Evolutionary conservation across 2,329 filamentous ascomycete genomes (phyloP), one percentile per base, ranked within the genome.

Genomic region (Scytalidium sp.): DNA sequence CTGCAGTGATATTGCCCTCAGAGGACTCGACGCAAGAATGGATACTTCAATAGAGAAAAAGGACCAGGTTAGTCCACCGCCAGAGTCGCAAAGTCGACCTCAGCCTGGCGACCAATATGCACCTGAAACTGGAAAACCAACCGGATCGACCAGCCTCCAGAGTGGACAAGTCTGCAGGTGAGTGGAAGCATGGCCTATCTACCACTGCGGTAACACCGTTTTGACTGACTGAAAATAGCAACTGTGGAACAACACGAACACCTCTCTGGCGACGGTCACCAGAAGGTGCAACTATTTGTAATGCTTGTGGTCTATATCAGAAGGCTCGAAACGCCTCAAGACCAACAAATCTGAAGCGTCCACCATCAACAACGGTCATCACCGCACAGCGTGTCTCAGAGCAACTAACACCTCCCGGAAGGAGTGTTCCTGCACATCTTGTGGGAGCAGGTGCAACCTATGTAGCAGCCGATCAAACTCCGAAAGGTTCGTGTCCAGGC

Each of bases 241-340:
- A 99, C 70, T 99, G 94, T 67, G 87, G 87, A 50, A 97, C 94
- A 15, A 97, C 91, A 46, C 85, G 88, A 67, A 99, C 94, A 43
- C 94, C 94, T 20, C 73, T 99, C 32, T 99, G 94, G 94, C 84
- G 94, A 65, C 83, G 94, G 63, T 96, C 93, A 15, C 93, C 93
- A 0, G 85, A 92, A 61, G 94, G 94, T 23, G 88, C 90, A 48
- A 97, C 91, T 22, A 97, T 99, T 52, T 99, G 94, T 73, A 99
- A 99, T 70, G 94, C 94, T 5, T 99, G 94, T 64, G 94, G 94
- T 40, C 78, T 99, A 15, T 99, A 99, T 68, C 77, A 90, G 55
- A 97, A 97, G 69, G 92, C 93, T 9, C 84, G 94, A 58, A 97
- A 97, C 66, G 88, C 93, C 54, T 84, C 90, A 60, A 84, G 94